Percentiles rank a stretch among this genome's conserved stretches.
phyloP scores from a whole-genome alignment of 2,329 filamentous ascomycete genomes.

The Hymenoscyphus linearis region DNA sequence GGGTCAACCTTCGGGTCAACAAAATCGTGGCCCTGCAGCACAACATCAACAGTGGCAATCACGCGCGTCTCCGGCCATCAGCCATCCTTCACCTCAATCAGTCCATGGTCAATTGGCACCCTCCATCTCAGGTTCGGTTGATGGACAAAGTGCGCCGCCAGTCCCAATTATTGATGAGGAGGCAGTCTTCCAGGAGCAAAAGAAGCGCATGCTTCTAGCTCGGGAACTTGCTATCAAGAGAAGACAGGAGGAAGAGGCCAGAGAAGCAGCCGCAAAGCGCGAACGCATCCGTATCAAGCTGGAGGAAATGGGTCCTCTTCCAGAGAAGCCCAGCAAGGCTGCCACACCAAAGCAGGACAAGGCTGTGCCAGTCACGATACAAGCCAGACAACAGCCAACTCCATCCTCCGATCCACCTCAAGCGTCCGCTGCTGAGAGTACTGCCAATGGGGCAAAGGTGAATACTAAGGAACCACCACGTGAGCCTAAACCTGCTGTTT shows the following conservation, averaged over 20 bases:
- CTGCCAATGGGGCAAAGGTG: conserved; percentile 12
- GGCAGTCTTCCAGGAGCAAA: conserved; percentile 55
- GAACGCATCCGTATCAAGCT: conserved; percentile 69
- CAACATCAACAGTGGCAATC: conserved; percentile 37
- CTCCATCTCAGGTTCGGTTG: conserved; percentile 32
- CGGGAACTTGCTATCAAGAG: conserved; percentile 65
- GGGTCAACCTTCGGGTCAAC: conserved; percentile 24
- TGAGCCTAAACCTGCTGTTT: conserved; percentile 4
- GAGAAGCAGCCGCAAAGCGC: conserved; percentile 65
- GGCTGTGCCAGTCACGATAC: conserved; percentile 33
- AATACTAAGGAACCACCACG: conserved; percentile 10
- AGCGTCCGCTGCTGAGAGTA: conserved; percentile 4
- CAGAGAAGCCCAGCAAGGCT: conserved; percentile 55
- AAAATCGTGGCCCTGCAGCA: conserved; percentile 19
- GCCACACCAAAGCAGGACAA: conserved; percentile 43
- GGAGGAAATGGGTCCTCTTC: conserved; percentile 61
- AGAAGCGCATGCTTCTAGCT: conserved; percentile 67
- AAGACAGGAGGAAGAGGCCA: conserved; percentile 61
- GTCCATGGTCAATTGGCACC: conserved; percentile 30
- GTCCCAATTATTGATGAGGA: conserved; percentile 39
- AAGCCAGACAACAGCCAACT: conserved; percentile 21
- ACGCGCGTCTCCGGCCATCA: conserved; percentile 32
- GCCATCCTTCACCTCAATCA: conserved; percentile 32
- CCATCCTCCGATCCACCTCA: conserved; percentile 8
- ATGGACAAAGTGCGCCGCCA: conserved; percentile 22